Base-by-base conservation (phyloP, 768 basidiomycete species). In the Phanerodontia chrysosporium region DNA sequence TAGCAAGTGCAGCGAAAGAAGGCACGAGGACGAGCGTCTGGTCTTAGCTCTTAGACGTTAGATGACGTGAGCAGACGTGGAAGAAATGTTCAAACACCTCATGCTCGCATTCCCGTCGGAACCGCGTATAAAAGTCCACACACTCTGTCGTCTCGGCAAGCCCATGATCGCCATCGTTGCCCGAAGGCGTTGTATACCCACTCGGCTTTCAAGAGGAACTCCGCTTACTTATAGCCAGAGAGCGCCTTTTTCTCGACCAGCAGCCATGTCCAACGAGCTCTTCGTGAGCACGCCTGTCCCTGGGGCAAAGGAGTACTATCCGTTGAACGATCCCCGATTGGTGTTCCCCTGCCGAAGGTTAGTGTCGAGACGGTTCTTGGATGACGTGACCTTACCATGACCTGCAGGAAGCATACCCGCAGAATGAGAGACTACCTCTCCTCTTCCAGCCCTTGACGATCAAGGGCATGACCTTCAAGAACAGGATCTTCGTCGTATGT, bases 381-480 rank as follows among this genome's bases (percentile, higher is more conserved):
- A 35, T 35, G 18, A 16, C 30, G 29, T 54, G n/a, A 30, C 51
- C 48, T 16, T 30, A 13, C 69, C 66, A 49, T 18, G 57, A 16
- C 13, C 25, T 49, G 35, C 21, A 71, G 74, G 69, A 70, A 0
- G 60, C 72, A 36, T 80, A 76, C 64, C 67, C 75, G 5, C 74
- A 86, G 74, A 84, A 83, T 66, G 71, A 70, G 24, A 66, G 75
- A 5, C 70, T 80, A 0, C 88, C 90, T 0, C 68, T 76, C 45
- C 70, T 92, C 14, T 93, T 93, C 72, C 71, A 83, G 58, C 84
- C 87, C 4, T 64, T 93, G 24, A 84, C 76, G 9, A 78, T 94
- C 35, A 75, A 79, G 49, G 80, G 78, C 28, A 70, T 83, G 1
- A 78, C 76, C 6, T 89, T 94, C 77, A 87, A 88, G 70, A 92